Conservation (phyloP, 2,329 filamentous ascomycete genomes). For the Nigrograna mackinnonii region DNA sequence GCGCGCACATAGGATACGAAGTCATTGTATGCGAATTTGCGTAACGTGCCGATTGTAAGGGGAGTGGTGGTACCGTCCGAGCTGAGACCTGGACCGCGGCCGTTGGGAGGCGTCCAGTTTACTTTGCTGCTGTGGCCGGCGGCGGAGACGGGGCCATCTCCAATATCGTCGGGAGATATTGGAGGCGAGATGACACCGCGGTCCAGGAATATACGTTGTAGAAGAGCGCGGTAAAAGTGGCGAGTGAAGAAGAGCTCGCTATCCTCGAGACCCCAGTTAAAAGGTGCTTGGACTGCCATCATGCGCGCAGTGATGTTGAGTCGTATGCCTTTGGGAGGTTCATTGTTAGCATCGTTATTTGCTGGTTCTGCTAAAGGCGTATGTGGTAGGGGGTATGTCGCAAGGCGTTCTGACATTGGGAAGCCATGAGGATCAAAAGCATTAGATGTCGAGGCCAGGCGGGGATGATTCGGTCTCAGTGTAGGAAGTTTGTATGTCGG, state of each 20-base stretch:
- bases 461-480: conserved; percentile 73
- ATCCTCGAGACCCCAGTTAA: conserved; percentile 84
- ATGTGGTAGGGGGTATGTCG: conserved; percentile 46
- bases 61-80: conserved; percentile 67
- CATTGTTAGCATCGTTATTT: conserved; percentile 11
- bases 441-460: conserved; percentile 68
- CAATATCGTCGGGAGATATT: conserved; percentile 23
- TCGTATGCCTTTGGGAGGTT: conserved; percentile 62
- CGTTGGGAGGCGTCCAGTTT: conserved; percentile 36
- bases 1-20: conserved; percentile 80
- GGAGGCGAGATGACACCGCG: conserved; percentile 72
- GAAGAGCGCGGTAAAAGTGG: conserved; percentile 87
- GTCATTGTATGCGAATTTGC: conserved; percentile 76
- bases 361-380: conserved; percentile 6
- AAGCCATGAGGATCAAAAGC: conserved; percentile 89
- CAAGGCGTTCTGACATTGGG: conserved; percentile 80
- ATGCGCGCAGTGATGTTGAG: conserved; percentile 96
- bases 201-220: conserved; percentile 93
- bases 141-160: conserved; percentile 44
- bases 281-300: conserved; percentile 96
- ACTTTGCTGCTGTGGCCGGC: conserved; percentile 35
- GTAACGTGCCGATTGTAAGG: conserved; percentile 83
- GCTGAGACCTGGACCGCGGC: conserved; percentile 53
- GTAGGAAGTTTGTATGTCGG: conserved; percentile 83
- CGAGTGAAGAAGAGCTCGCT: conserved; percentile 88